Conservation (phyloP, 768 basidiomycete genomes). For the Scleroderma bovista region DNA sequence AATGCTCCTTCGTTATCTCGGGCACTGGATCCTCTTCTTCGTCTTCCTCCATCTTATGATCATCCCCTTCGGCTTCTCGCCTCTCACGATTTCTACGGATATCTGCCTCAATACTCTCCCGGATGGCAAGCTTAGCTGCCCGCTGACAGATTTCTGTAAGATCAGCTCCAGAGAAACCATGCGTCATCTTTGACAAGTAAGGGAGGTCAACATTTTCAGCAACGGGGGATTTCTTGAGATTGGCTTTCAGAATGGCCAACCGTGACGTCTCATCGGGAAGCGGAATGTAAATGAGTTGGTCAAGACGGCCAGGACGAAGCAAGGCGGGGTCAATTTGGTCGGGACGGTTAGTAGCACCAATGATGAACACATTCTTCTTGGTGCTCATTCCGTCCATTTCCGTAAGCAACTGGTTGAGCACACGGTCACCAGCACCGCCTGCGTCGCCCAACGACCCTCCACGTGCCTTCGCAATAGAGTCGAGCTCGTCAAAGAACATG, state of each 20-base stretch:
- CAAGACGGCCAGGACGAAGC: conserved; percentile 95
- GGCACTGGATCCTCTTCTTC: conserved; percentile 88
- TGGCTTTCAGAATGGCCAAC: conserved; percentile 84
- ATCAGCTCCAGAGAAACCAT: conserved; percentile 99
- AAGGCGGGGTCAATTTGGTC: conserved; percentile 94
- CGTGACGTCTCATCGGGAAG: conserved; percentile 93
- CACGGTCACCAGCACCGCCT: conserved; percentile 96
- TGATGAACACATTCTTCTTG: conserved; percentile 99
- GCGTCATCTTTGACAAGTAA: conserved; percentile 88
- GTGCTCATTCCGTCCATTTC: conserved; percentile 99
- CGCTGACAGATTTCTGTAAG: conserved; percentile 99
- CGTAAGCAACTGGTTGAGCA: conserved; percentile 93
- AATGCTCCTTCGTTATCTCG: conserved; percentile 85
- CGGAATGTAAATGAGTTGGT: conserved; percentile 99
- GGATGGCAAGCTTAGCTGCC: conserved; percentile 94
- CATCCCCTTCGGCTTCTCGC: conserved; percentile 76
- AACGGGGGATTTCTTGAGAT: conserved; percentile 89
- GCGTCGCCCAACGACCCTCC: conserved; percentile 81
- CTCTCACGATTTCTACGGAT: conserved; percentile 74
- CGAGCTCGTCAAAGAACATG: conserved; percentile 99
- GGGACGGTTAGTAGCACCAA: conserved; percentile 94
- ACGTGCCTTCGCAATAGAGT: conserved; percentile 97
- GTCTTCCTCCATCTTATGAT: conserved; percentile 68
- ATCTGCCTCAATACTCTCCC: conserved; percentile 91
- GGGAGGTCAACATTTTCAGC: conserved; percentile 73